These are phyloP conservation scores for Gaertneriomyces semiglobifer DNA, from an alignment of 192 early-diverging fungal genomes.

Conservation along the genomic window DNA sequence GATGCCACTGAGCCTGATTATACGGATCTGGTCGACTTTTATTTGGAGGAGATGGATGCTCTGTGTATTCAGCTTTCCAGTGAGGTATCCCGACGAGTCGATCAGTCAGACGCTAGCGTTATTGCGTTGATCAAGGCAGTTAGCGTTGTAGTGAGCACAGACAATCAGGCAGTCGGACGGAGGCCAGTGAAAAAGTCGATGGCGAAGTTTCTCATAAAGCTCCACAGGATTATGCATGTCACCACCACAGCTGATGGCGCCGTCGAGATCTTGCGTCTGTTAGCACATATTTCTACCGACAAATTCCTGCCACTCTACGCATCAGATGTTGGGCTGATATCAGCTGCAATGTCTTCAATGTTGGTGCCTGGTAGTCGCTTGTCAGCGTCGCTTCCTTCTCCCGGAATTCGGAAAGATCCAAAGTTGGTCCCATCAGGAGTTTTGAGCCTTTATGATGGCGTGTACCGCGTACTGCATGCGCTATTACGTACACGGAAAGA, in stretches of 20 bases:
- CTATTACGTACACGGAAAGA: conserved; percentile 50
- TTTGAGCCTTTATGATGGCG: conserved; percentile 44
- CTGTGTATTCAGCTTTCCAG: neutral
- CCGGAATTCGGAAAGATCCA: neutral
- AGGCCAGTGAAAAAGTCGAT: conserved; percentile 4
- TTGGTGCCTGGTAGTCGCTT: neutral
- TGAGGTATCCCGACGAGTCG: neutral
- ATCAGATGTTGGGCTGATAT: conserved; percentile 11
- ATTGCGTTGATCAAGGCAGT: conserved; percentile 1
- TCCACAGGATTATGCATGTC: conserved; percentile 10
- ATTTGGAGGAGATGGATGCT: too few relatives aligned
- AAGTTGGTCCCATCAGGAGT: conserved; percentile 9
- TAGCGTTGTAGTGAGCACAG: neutral
- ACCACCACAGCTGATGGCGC: conserved; percentile 4
- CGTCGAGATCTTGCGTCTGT: conserved; percentile 12
- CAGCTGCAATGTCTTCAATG: neutral
- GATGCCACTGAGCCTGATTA: too few relatives aligned
- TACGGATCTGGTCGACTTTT: too few relatives aligned
- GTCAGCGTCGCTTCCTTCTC: neutral
- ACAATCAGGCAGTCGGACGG: conserved; percentile 7
- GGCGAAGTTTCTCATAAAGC: conserved; percentile 7
- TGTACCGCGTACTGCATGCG: conserved; percentile 52
- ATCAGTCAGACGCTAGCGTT: neutral
- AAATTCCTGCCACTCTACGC: conserved; percentile 6
- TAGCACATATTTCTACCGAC: conserved; percentile 4